Evolutionary conservation across 2,329 filamentous ascomycete genomes (phyloP), one percentile per base, ranked within the genome.

Genomic region (Atkinsonella texensis): DNA sequence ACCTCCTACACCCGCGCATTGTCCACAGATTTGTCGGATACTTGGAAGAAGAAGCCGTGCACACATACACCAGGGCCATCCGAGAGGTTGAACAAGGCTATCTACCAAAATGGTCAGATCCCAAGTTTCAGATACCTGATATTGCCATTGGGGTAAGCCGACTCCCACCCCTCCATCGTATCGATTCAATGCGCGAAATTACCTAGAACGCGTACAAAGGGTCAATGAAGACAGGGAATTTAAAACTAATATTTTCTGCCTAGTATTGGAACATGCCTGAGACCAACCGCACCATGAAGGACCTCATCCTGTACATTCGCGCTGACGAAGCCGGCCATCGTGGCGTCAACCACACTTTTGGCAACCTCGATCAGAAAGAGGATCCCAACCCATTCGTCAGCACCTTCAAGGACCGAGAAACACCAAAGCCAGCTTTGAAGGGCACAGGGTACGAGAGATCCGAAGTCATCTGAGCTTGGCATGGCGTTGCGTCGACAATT

Each of bases 1-100:
- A 97, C 70, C 81, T 98, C 35, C 63, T 95, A 54, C 89, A 85
- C 1, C 91, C 93, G 7, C 82, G 84, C 55, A 91, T 88, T 56
- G 91, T 87, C 62, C 93, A 98, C 68, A 85, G 93, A 44, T 97
- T 98, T 67, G 90, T 97, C 50, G 93, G 90, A 1, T 97, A 97
- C 61, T 81, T 98, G 12, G 93, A 98, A 68, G 93, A 98, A 67
- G 93, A 98, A 68, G 93, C 93, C 9, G 91, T 97, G 1, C 79
- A 95, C 63, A 98, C 93, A 0, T 98, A 98, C 72, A 93, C 89
- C 0, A 83, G 89, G 48, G 87, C 89, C 54, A 86, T 97, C 60
- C 75, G 82, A 58, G 93, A 97, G 63, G 79, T 98, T 23, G 90
- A 97, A 53, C 76, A 78, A 2, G 91, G 91, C n/a, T 79, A 81